Percentiles rank a stretch among this genome's conserved stretches.
phyloP scores from a whole-genome alignment of 768 basidiomycete genomes.

The Termitomyces sp. region DNA sequence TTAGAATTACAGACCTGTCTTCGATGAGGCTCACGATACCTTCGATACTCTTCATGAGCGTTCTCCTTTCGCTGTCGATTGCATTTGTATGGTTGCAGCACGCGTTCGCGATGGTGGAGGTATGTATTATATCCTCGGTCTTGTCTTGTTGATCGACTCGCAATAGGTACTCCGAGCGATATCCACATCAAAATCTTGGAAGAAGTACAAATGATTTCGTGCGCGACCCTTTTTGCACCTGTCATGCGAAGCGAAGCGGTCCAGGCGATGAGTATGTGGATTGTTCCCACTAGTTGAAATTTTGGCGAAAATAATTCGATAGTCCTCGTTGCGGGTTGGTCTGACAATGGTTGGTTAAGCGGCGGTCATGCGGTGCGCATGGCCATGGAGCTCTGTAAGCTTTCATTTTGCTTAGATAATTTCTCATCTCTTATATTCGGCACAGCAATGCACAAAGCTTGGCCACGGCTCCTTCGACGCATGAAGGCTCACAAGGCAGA shows the following conservation, averaged over 20 bases:
- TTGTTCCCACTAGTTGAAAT: background rate
- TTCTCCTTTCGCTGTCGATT: constrained; percentile 90
- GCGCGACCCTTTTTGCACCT: constrained; percentile 83
- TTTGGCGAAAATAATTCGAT: constrained; percentile 2
- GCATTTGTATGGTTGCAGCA: constrained; percentile 92
- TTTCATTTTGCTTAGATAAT: background rate
- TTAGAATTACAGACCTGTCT: constrained; percentile 57
- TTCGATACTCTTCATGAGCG: constrained; percentile 83
- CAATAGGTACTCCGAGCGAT: constrained; percentile 68
- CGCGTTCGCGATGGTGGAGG: constrained; percentile 89
- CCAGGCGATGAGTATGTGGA: constrained; percentile 83
- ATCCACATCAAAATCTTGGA: constrained; percentile 69
- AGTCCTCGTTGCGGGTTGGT: constrained; percentile 94
- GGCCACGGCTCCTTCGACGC: constrained; percentile 74
- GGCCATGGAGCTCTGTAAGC: constrained; percentile 89
- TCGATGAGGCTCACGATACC: constrained; percentile 79
- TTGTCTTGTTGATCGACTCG: constrained; percentile 2
- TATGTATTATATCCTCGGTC: constrained; percentile 26
- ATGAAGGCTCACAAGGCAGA: constrained; percentile 69
- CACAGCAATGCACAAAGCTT: constrained; percentile 86
- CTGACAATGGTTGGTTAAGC: constrained; percentile 93
- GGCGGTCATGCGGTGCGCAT: constrained; percentile 96
- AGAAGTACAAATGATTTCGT: constrained; percentile 83
- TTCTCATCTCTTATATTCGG: background rate
- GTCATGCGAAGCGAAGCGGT: constrained; percentile 84